These are phyloP conservation scores for Skeletonema menzelii DNA, from an alignment of 108 stramenopile genomes.

Conservation along the genomic window DNA sequence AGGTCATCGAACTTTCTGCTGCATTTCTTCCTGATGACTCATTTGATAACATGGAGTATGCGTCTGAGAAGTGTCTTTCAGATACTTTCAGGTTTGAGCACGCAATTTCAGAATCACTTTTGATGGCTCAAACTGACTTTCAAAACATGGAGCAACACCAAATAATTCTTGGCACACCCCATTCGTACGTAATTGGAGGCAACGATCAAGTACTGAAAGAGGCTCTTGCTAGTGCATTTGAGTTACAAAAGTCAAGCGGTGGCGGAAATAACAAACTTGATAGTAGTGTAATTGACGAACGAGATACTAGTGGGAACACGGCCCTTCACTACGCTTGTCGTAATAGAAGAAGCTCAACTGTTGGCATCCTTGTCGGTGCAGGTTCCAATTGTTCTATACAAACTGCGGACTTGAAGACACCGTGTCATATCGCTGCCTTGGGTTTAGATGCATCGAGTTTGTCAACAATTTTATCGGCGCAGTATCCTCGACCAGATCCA, in stretches of 20 bases:
- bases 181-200: constrained; percentile 72
- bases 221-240: constrained; percentile 53
- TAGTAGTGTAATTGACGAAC: constrained; percentile 56
- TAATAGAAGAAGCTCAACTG: constrained; percentile 48
- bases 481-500: constrained; percentile 55
- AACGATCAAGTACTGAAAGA: constrained; percentile 44
- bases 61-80: constrained; percentile 7
- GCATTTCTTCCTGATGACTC: constrained; percentile 13
- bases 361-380: constrained; percentile 58
- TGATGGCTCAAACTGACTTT: constrained; percentile 43
- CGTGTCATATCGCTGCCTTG: constrained; percentile 64
- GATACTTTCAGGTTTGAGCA: constrained; percentile 49
- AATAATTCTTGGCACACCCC: constrained; percentile 76
- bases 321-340: constrained; percentile 80
- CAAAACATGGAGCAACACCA: constrained; percentile 51
- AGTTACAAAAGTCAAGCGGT: constrained; percentile 23
- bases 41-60: constrained; percentile 7
- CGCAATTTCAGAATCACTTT: constrained; percentile 55
- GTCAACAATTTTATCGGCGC: constrained; percentile 52
- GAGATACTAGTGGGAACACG: constrained; percentile 70
- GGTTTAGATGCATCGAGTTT: constrained; percentile 64
- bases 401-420: constrained; percentile 35
- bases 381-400: constrained; percentile 65
- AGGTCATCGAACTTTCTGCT: constrained; percentile 61
- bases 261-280: constrained; percentile 26